A percentile compares a stretch with the other conserved stretches of the same genome.
phyloP scores from a whole-genome alignment of 2,329 filamentous ascomycete genomes.

The Emergomyces africanus region DNA sequence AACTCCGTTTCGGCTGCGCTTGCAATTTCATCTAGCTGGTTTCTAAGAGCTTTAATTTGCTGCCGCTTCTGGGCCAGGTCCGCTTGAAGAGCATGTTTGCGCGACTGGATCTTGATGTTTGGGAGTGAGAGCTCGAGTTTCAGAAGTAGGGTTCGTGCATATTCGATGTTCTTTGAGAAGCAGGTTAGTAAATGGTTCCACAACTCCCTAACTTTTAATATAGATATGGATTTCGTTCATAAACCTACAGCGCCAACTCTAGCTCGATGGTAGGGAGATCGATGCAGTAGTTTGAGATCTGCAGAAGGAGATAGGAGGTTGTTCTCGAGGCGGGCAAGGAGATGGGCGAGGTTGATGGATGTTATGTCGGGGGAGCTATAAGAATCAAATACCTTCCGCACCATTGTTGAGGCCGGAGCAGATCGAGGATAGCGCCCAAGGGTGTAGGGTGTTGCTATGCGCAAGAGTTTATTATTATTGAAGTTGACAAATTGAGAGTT shows the following conservation, averaged over 20 bases:
- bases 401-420: slow-evolving; percentile 6
- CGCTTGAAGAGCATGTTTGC: slow-evolving; percentile 26
- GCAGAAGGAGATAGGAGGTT: slow-evolving; percentile 29
- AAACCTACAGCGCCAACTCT: slow-evolving; percentile 27
- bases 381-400: slow-evolving; percentile 6
- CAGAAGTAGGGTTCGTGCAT: slow-evolving; percentile 30
- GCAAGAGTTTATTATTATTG: background rate
- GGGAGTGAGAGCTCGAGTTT: slow-evolving; percentile 30
- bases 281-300: slow-evolving; percentile 25
- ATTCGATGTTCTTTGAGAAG: slow-evolving; percentile 30
- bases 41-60: slow-evolving; percentile 21
- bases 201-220: background rate
- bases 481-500: background rate
- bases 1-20: slow-evolving; percentile 13
- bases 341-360: slow-evolving; percentile 29
- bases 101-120: slow-evolving; percentile 26
- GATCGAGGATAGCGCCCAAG: background rate
- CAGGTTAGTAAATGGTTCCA: background rate
- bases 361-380: slow-evolving; percentile 16
- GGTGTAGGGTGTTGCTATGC: background rate
- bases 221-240: background rate
- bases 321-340: slow-evolving; percentile 31
- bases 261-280: slow-evolving; percentile 30
- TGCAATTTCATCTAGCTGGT: slow-evolving; percentile 21
- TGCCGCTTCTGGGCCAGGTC: slow-evolving; percentile 28